Evolutionary conservation across 495 filamentous ascomycete species (phyloP).

Genomic region (Xylaria sp.): DNA sequence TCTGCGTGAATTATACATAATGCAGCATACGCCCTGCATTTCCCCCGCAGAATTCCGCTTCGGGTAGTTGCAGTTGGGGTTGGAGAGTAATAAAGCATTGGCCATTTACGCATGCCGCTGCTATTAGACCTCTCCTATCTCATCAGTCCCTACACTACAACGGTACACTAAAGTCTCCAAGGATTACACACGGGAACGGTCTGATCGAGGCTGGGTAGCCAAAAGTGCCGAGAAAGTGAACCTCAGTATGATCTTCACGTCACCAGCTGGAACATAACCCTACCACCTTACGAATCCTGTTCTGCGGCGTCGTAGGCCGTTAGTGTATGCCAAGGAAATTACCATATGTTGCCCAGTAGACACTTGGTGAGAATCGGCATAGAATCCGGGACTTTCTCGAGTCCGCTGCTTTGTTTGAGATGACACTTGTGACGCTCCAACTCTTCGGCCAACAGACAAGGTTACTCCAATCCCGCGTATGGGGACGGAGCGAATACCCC

Average conservation of each 20-base stretch:
- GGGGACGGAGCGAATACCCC: neutral
- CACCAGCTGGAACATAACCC: neutral
- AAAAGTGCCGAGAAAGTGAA: neutral
- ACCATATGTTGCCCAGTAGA: neutral
- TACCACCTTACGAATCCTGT: neutral
- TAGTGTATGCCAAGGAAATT: neutral
- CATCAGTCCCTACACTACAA: neutral
- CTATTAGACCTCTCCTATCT: neutral
- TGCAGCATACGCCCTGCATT: neutral
- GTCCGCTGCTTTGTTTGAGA: neutral
- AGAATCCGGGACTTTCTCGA: neutral
- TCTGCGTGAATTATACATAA: neutral
- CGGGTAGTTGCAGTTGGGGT: neutral
- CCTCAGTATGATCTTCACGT: neutral
- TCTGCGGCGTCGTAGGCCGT: neutral
- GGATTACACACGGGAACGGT: neutral
- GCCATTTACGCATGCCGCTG: neutral
- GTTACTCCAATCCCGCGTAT: neutral
- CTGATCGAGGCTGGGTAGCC: neutral
- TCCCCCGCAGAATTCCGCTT: neutral
- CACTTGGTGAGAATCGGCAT: neutral
- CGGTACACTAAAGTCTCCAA: neutral
- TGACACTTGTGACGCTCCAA: neutral
- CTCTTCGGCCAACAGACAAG: neutral
- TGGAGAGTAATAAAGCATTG: constrained; percentile 2